Evolutionary conservation across 1,139 yeast species (phyloP).

Genomic region (Schwanniomyces etchellsii): DNA sequence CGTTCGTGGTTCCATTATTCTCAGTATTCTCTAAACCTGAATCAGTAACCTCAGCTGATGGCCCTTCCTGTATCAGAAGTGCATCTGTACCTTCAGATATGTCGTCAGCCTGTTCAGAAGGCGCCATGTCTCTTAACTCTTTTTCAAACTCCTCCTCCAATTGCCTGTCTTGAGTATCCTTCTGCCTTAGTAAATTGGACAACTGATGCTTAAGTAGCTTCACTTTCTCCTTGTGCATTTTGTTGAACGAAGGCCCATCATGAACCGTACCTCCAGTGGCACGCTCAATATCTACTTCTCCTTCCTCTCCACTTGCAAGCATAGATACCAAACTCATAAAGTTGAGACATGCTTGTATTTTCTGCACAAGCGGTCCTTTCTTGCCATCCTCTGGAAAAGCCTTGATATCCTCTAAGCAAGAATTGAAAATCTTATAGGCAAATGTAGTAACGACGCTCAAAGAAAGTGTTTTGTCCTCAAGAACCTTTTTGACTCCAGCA

Average conservation of each 20-base stretch:
- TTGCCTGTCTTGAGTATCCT: constrained; percentile 19
- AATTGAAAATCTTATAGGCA: constrained; percentile 55
- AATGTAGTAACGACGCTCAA: constrained; percentile 56
- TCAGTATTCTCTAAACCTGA: not conserved
- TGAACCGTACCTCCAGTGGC: constrained; percentile 28
- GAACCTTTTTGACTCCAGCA: constrained; percentile 31
- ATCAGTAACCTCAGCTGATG: not conserved
- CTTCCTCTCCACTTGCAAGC: constrained; percentile 22
- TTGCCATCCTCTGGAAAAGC: constrained; percentile 16
- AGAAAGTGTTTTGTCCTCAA: constrained; percentile 54
- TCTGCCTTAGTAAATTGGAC: constrained; percentile 33
- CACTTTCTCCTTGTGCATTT: constrained; percentile 27
- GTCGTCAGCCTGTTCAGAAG: constrained; percentile 1
- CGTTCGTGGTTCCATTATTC: not conserved
- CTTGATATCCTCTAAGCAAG: constrained; percentile 27
- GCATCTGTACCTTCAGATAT: too few relatives aligned
- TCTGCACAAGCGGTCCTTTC: constrained; percentile 23
- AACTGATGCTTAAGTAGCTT: constrained; percentile 37
- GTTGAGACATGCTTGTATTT: constrained; percentile 32
- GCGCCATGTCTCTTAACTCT: constrained; percentile 14
- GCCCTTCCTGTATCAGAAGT: not conserved
- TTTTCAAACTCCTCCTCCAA: constrained; percentile 23
- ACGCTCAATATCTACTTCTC: constrained; percentile 25
- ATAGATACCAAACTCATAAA: constrained; percentile 28
- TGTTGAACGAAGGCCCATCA: constrained; percentile 20